Conservation (phyloP, 352 stramenopile genomes). For the Globisporangium radiosum region DNA sequence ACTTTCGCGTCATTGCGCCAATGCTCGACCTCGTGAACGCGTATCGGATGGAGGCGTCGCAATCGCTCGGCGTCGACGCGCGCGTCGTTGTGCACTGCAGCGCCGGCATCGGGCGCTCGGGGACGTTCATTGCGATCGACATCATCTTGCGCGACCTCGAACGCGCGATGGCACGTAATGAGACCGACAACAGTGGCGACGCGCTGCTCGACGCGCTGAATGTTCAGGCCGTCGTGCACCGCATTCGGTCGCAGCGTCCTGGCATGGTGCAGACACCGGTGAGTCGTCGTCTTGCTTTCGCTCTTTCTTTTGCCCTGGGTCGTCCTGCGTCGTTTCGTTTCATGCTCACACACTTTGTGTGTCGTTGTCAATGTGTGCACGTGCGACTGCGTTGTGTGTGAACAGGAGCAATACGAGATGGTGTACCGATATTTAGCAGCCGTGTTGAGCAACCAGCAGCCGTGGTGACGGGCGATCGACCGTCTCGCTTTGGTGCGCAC, state of each 20-base stretch:
- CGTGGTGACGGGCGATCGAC: slow-evolving; percentile 30
- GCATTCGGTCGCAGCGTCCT: slow-evolving; percentile 59
- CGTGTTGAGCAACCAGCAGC: slow-evolving; percentile 39
- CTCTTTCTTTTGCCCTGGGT: background rate
- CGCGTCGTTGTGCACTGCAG: slow-evolving; percentile 74
- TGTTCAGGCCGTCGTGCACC: slow-evolving; percentile 48
- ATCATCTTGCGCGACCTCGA: slow-evolving; percentile 58
- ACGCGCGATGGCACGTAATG: slow-evolving; percentile 16
- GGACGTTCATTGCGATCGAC: slow-evolving; percentile 83
- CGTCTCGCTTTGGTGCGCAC: no score
- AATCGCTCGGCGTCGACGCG: slow-evolving; percentile 15
- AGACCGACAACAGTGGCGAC: slow-evolving; percentile 12
- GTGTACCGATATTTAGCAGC: slow-evolving; percentile 78
- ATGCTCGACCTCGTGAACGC: slow-evolving; percentile 68
- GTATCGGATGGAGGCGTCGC: slow-evolving; percentile 25
- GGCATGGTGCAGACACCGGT: slow-evolving; percentile 79
- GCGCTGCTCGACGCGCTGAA: slow-evolving; percentile 32
- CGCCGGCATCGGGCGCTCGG: slow-evolving; percentile 69
- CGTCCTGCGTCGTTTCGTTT: background rate
- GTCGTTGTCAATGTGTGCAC: background rate
- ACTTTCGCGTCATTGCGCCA: slow-evolving; percentile 65
- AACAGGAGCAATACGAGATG: slow-evolving; percentile 81
- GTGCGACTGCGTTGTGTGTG: background rate
- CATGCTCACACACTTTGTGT: no score
- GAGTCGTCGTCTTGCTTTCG: slow-evolving; percentile 20